Evolutionary conservation across 768 basidiomycete species (phyloP).

Genomic region (Amanita exitialis): DNA sequence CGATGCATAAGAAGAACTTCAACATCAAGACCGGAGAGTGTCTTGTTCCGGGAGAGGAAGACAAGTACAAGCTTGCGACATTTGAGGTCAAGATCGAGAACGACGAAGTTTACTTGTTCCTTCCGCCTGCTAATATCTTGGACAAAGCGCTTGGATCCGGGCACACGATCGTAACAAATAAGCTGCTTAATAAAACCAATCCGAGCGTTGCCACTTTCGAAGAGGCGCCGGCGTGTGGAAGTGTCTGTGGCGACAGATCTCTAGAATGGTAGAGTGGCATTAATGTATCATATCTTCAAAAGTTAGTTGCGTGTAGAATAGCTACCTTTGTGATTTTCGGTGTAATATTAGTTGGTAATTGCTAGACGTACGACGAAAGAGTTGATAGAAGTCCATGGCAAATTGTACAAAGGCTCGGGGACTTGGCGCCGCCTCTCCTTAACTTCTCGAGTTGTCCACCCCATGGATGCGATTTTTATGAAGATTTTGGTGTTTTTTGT

Average conservation of each 20-base stretch:
- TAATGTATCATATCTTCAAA: too few species aligned
- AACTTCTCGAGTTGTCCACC: too few species aligned
- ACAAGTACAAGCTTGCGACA: conserved; percentile 2
- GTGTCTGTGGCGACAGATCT: not conserved
- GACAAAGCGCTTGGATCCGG: not conserved
- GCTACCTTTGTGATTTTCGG: too few species aligned
- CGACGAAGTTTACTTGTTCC: not conserved
- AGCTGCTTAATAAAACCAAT: not conserved
- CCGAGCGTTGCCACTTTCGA: not conserved
- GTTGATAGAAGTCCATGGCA: too few species aligned
- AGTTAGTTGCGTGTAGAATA: too few species aligned
- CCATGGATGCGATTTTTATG: too few species aligned
- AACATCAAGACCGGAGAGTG: conserved; percentile 1
- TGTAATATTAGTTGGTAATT: too few species aligned
- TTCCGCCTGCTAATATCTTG: not conserved
- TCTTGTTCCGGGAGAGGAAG: conserved; percentile 2
- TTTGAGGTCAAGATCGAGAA: not conserved
- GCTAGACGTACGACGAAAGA: too few species aligned
- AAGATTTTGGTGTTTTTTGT: too few species aligned
- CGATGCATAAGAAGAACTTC: conserved; percentile 31
- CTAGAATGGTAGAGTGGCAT: not conserved
- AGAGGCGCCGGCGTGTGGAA: not conserved
- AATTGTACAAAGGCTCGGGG: too few species aligned
- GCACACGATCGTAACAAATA: not conserved
- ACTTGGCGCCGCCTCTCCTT: too few species aligned